Base-by-base conservation (phyloP, 139 green algal species). In the Nannochloris sp. region DNA sequence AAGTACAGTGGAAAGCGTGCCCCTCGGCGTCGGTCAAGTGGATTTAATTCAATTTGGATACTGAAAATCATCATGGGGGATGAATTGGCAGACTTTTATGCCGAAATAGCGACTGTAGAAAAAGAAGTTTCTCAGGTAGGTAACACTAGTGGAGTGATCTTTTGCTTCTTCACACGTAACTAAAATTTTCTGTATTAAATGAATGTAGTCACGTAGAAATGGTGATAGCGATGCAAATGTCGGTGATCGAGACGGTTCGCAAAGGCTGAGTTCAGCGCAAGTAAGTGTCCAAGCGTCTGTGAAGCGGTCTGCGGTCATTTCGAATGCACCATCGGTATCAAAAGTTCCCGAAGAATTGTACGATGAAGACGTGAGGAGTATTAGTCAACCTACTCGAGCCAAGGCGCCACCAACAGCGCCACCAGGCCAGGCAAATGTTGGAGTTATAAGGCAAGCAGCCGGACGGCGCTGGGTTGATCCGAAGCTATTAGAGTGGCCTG, bases 401-500 rank as follows among this genome's bases (percentile, higher is more conserved):
- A 59, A 59, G 20, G 20, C 46, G 20, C 10, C 40, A 29, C 14
- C 31, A 16, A 29, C 10, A 23, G 4, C 46, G 49, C 30, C 8
- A 48, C 25, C 12, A 45, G 28, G 26, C 44, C 70, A 78, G n/a
- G n/a, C 16, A 17, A 72, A 70, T 2, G 36, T 63, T 53, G 79
- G 57, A 2, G 43, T 77, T 14, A 57, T 87, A 33, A 67, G 80
- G 2, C 28, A 76, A 60, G 81, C 78, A n/a, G 85, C 63, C 10
- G 84, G 82, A 1, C 61, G 86, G 59, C 67, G 66, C 31, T 94
- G 87, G 88, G 61, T 83, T 13, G 89, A 96, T 66, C 45, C 80
- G 29, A 85, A 75, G 0, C 73, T 97, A 3, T 46, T 69, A 40
- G 91, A 96, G 37, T 97, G 91, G 91, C 84, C 88, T 0, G 85